These are phyloP conservation scores for Aureobasidium sp. DNA, from an alignment of 2,329 filamentous ascomycete genomes.

Conservation along the genomic window DNA sequence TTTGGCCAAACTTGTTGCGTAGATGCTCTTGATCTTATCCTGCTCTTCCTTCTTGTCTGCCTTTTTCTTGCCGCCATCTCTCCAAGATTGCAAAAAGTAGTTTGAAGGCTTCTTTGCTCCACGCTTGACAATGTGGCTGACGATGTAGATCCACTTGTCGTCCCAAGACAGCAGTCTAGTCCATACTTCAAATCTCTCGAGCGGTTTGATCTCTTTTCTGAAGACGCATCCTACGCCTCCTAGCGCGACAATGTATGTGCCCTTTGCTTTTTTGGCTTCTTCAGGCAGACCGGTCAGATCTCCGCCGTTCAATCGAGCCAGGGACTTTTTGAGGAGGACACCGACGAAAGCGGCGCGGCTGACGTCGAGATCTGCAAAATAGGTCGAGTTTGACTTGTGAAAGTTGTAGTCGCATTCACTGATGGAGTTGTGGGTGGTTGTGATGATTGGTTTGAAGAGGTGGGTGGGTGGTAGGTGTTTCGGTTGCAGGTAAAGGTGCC, in stretches of 20 bases:
- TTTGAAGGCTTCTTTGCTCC: conserved; percentile 35
- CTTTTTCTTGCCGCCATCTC: conserved; percentile 20
- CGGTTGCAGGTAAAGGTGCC: conserved; percentile 41
- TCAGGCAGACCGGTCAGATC: conserved; percentile 30
- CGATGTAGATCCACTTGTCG: conserved; percentile 44
- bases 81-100: conserved; percentile 43
- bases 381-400: conserved; percentile 78
- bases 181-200: conserved; percentile 42
- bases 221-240: conserved; percentile 44
- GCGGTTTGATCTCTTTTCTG: conserved; percentile 41
- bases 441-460: conserved; percentile 66
- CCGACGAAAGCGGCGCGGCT: conserved; percentile 74
- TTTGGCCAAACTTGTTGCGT: conserved; percentile 43
- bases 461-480: conserved; percentile 47
- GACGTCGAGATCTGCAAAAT: conserved; percentile 80
- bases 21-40: conserved; percentile 38
- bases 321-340: conserved; percentile 39
- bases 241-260: conserved; percentile 36
- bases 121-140: conserved; percentile 42
- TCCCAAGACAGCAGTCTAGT: conserved; percentile 44
- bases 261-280: conserved; percentile 24
- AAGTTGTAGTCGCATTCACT: conserved; percentile 82
- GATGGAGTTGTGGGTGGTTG: conserved; percentile 58
- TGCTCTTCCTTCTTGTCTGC: conserved; percentile 20
- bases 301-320: conserved; percentile 32